Conservation (phyloP, 179 eudicot species). For the Amaranthus tricolor region DNA sequence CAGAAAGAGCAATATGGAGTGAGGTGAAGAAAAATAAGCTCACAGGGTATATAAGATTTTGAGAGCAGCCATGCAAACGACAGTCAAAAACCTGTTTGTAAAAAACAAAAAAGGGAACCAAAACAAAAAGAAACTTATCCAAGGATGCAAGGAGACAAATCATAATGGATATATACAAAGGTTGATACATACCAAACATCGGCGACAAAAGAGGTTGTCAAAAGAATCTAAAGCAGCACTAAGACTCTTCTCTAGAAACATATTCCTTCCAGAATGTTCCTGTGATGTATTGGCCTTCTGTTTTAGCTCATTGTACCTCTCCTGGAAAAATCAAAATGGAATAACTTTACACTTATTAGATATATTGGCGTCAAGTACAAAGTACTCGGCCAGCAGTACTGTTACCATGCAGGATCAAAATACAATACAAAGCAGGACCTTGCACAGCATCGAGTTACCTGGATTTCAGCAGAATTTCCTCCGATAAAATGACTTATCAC, state of each 20-base stretch:
- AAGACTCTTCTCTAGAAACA: conserved; percentile 62
- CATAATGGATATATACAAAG: conserved; percentile 1
- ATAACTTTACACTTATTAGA: conserved; percentile 8
- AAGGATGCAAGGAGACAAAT: background rate
- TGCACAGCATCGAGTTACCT: conserved; percentile 41
- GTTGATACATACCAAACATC: conserved; percentile 70
- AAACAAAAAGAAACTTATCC: background rate
- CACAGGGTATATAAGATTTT: conserved; percentile 61
- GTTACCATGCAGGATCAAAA: background rate
- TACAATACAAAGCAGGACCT: conserved; percentile 5
- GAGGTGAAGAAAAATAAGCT: conserved; percentile 28
- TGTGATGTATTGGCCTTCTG: conserved; percentile 34
- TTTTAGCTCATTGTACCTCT: conserved; percentile 58
- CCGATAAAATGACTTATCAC: conserved; percentile 62
- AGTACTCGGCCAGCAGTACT: background rate
- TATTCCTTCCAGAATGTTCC: conserved; percentile 27
- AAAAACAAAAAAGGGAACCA: background rate
- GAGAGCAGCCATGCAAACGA: conserved; percentile 91
- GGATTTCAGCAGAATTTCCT: conserved; percentile 61
- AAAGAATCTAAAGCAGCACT: conserved; percentile 79
- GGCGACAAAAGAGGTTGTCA: conserved; percentile 93
- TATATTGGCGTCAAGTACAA: background rate
- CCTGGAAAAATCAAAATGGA: conserved; percentile 44
- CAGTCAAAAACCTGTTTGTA: conserved; percentile 79
- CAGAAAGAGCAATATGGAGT: conserved; percentile 2